Percentiles rank a stretch among this genome's conserved stretches.
These are phyloP conservation scores for barley (Hordeum vulgare) DNA, from an alignment of 176 grass and related monocot genomes.

Conservation along the genomic window DNA sequence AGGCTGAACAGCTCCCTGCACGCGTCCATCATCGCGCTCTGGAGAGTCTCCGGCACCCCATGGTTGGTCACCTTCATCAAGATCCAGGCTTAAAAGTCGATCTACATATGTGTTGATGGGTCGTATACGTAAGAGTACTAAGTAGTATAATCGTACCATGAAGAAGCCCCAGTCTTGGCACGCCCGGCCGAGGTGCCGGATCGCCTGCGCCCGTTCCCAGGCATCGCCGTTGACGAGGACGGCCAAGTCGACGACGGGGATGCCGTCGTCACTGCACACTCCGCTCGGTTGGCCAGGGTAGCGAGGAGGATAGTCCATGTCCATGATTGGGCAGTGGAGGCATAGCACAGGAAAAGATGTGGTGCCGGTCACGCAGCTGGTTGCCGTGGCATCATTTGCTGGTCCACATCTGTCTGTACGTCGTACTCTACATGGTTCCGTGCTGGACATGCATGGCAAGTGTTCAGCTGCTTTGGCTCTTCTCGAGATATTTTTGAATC, in stretches of 20 bases:
- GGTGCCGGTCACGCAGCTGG: neutral
- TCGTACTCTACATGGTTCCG: no score
- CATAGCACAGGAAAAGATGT: neutral
- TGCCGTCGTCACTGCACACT: neutral
- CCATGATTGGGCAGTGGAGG: neutral
- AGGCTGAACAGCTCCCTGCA: constrained; percentile 35
- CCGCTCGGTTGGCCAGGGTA: neutral
- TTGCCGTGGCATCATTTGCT: neutral
- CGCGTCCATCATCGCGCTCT: neutral
- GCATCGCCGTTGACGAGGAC: constrained; percentile 34
- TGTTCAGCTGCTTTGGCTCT: neutral
- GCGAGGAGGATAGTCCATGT: neutral
- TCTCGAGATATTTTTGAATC: neutral
- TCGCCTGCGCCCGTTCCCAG: constrained; percentile 19
- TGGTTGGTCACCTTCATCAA: constrained; percentile 53
- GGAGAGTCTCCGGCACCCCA: constrained; percentile 41
- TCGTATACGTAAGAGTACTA: no score
- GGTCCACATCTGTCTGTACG: neutral
- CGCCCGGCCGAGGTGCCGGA: constrained; percentile 37
- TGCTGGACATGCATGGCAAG: neutral
- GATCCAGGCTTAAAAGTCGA: neutral
- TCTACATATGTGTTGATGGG: no score
- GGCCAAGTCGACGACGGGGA: constrained; percentile 54
- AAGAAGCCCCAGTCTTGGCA: constrained; percentile 81
- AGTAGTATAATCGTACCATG: constrained; percentile 39